Percentiles rank a stretch among this genome's conserved stretches.
Conservation (phyloP, 2,329 filamentous ascomycete species). For the Sclerotiophoma versabilis region DNA sequence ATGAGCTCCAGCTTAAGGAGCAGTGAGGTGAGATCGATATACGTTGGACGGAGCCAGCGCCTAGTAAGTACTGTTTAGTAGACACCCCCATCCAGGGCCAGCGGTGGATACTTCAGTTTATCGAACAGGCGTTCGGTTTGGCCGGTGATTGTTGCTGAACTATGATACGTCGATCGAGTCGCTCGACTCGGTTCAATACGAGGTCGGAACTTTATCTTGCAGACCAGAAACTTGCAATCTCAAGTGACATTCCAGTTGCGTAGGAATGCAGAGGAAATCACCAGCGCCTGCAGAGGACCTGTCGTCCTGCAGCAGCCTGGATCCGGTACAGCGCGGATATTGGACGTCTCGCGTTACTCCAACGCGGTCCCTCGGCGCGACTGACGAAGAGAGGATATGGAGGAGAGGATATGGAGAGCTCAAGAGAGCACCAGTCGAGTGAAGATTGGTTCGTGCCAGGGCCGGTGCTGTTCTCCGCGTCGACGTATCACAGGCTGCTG, state of each 20-base stretch:
- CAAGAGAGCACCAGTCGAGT: neutral
- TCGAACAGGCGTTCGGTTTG: neutral
- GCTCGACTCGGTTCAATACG: neutral
- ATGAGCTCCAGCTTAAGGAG: too few species aligned
- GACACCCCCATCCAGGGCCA: too few species aligned
- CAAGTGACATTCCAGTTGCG: conserved; percentile 9
- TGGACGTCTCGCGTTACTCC: conserved; percentile 1
- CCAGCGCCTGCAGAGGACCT: conserved; percentile 2
- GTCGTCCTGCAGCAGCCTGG: conserved; percentile 1
- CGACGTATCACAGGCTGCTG: conserved; percentile 10
- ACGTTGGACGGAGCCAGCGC: too few species aligned
- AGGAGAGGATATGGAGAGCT: too few species aligned
- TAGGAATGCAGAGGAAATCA: conserved; percentile 1
- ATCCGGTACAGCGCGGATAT: conserved; percentile 4
- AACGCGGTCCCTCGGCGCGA: too few species aligned
- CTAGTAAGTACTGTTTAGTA: too few species aligned
- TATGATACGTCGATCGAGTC: neutral
- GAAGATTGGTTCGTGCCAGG: neutral
- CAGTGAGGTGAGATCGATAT: too few species aligned
- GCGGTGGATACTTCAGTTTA: too few species aligned
- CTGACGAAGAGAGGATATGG: too few species aligned
- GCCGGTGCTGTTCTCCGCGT: conserved; percentile 1
- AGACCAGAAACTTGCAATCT: conserved; percentile 1
- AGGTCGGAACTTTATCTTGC: conserved; percentile 4
- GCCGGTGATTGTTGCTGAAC: neutral